A percentile compares a stretch with the other conserved stretches of the same genome.
Conservation (phyloP, 1,284 basidiomycete genomes). For the Melampsora americana region DNA sequence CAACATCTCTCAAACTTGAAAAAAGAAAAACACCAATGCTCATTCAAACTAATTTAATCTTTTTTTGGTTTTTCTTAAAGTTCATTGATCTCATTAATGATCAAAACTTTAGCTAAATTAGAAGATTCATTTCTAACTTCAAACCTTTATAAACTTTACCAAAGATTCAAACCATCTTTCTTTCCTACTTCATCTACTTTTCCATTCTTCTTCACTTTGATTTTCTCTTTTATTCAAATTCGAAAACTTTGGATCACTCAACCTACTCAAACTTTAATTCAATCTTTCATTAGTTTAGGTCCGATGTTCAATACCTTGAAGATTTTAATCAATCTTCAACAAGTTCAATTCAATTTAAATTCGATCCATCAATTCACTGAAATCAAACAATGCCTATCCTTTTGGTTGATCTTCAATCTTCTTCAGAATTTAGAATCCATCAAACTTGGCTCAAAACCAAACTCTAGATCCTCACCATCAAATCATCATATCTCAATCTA, state of each 20-base stretch:
- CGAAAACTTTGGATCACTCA: neutral
- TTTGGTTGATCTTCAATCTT: neutral
- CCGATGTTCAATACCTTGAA: neutral
- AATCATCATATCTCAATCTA: neutral
- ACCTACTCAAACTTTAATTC: neutral
- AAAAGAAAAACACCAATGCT: no score
- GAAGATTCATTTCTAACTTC: neutral
- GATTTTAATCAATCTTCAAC: neutral
- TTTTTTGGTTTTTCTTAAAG: neutral
- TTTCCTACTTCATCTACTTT: neutral
- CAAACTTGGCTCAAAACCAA: neutral
- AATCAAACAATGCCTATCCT: neutral
- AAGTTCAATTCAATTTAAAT: neutral
- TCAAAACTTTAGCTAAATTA: neutral
- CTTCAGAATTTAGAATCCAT: neutral
- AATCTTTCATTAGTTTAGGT: neutral
- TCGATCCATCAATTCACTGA: neutral
- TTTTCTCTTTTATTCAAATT: neutral
- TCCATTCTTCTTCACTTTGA: neutral
- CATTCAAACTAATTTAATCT: neutral
- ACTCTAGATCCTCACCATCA: neutral
- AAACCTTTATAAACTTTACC: neutral
- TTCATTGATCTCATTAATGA: neutral
- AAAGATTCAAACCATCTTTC: neutral
- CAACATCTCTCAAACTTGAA: no score